phyloP scores from a whole-genome alignment of 1,284 basidiomycete genomes.

The Peniophora sp. region DNA sequence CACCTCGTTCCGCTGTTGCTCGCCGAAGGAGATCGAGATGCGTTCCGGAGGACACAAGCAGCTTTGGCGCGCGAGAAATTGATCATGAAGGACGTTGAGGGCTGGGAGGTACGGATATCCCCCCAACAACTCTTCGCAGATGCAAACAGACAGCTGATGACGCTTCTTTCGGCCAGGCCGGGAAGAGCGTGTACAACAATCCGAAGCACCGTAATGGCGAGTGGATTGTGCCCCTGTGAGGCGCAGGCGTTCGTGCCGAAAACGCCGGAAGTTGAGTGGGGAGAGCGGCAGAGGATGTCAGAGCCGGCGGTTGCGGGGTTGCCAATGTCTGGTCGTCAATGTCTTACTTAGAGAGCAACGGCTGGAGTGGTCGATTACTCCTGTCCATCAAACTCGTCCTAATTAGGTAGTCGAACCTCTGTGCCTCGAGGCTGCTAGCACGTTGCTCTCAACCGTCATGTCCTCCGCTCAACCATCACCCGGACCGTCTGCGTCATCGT shows the following conservation, averaged over 20 bases:
- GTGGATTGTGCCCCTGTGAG: slow-evolving; percentile 52
- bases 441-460: no score
- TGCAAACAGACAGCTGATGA: neutral
- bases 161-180: slow-evolving; percentile 37
- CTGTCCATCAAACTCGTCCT: no score
- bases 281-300: no score
- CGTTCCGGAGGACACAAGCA: slow-evolving; percentile 79
- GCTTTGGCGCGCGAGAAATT: slow-evolving; percentile 75
- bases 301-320: no score
- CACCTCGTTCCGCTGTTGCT: slow-evolving; percentile 88
- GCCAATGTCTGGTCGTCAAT: no score
- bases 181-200: slow-evolving; percentile 84
- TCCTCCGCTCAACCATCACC: neutral
- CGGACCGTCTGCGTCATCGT: neutral
- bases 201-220: slow-evolving; percentile 69
- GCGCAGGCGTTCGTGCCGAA: neutral
- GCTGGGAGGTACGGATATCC: slow-evolving; percentile 79
- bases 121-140: neutral
- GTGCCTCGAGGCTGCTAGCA: no score
- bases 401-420: no score
- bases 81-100: slow-evolving; percentile 94
- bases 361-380: no score
- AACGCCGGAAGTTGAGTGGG: no score
- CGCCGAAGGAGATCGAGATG: slow-evolving; percentile 90
- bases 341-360: no score